Base-by-base conservation (phyloP, 305 asterid genomes). In the Lippia alba region DNA sequence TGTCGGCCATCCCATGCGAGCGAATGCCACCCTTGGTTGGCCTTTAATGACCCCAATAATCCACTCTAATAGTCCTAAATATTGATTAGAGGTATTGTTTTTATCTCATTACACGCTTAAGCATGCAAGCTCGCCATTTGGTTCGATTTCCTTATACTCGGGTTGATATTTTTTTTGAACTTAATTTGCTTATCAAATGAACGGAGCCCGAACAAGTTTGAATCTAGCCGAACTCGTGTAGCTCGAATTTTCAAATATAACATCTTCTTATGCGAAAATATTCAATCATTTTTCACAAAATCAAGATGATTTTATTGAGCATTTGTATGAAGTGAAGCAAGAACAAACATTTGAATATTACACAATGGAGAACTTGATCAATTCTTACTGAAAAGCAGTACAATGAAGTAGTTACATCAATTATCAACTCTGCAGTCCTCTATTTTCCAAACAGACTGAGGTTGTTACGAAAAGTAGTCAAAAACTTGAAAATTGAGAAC, bases 371-470 rank as follows among this genome's bases (percentile, higher is more conserved):
- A 51, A 49, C 30, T 62, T 39, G 53, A 70, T 19, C 50, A 39
- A 48, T 53, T 70, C 61, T 33, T 68, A 30, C 48, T 69, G 53
- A 67, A 58, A 58, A 24, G 30, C 17, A 24, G 32, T 59, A 55
- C 57, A 54, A 61, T 2, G 41, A 56, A 70, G 14, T 44, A 17
- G 75, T 67, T 73, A 58, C 80, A 78, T 66, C 6, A 12, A 46
- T 63, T 11, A 78, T 78, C 83, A 81, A 78, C 79, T 78, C 83
- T 72, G 68, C 56, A 62, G 70, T 54, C 76, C 69, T 69, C 41
- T 12, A 67, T 55, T 61, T 51, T 61, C 77, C 19, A 63, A 62
- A 66, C 63, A 74, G 70, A 70, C 73, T 60, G 63, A 73, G 77
- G 82, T 80, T 70, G 78, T 71, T 74, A 56, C 69, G 54, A 62